phyloP scores from a whole-genome alignment of 306 rosid species.

The Cajanus cajan region DNA sequence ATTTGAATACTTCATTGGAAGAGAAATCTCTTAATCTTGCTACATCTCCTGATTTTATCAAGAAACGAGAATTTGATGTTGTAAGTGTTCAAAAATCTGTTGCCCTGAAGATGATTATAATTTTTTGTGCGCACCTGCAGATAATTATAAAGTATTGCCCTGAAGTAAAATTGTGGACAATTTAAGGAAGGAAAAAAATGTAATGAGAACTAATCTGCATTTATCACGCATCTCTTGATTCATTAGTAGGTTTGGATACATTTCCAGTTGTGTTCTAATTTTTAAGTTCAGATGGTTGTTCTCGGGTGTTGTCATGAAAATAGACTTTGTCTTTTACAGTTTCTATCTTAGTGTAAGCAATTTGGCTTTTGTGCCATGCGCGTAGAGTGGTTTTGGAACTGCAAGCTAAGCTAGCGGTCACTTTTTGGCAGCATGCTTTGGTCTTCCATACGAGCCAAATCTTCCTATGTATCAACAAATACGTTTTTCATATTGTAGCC shows the following conservation, averaged over 20 bases:
- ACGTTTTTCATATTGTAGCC: no score
- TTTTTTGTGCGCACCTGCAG: neutral
- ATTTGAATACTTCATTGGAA: slow-evolving; percentile 33
- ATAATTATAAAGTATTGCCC: neutral
- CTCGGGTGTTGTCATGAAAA: neutral
- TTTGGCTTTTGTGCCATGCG: no score
- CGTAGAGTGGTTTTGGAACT: no score
- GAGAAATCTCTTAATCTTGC: slow-evolving; percentile 39
- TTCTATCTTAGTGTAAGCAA: no score
- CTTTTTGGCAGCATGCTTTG: no score
- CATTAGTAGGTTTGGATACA: neutral
- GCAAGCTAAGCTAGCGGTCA: no score
- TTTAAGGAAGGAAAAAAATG: neutral
- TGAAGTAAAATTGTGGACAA: neutral
- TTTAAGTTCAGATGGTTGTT: neutral
- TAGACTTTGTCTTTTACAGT: no score
- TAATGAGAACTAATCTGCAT: neutral
- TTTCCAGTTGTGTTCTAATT: neutral
- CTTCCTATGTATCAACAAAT: no score
- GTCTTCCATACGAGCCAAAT: no score
- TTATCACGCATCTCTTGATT: neutral
- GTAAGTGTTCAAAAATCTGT: slow-evolving; percentile 43
- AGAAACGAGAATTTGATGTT: slow-evolving; percentile 46
- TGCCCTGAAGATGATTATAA: no score
- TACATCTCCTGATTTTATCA: slow-evolving; percentile 31